Evolutionary conservation across 2,329 filamentous ascomycete species (phyloP).

Genomic region (Colletotrichum sp.): DNA sequence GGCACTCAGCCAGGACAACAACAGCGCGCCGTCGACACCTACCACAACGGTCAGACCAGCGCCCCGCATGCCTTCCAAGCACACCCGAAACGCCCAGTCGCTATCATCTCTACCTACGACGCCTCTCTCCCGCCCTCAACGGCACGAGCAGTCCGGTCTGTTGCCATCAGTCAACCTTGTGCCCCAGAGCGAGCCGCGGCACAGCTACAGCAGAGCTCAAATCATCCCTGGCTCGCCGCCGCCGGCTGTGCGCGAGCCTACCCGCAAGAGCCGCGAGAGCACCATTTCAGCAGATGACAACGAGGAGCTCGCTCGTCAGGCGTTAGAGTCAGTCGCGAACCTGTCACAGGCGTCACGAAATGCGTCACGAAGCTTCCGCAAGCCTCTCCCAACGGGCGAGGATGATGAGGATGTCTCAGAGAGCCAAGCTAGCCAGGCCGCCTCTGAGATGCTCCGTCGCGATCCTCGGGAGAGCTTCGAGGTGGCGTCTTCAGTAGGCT

Average conservation of each 20-base stretch:
- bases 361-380: conserved; percentile 12
- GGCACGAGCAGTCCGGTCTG: conserved; percentile 53
- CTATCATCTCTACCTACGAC: conserved; percentile 85
- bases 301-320: conserved; percentile 60
- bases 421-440: conserved; percentile 79
- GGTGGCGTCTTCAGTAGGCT: conserved; percentile 45
- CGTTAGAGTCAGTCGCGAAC: conserved; percentile 57
- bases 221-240: conserved; percentile 43
- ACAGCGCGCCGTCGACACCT: conserved; percentile 76
- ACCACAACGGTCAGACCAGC: conserved; percentile 48
- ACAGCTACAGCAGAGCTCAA: conserved; percentile 44
- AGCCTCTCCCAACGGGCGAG: conserved; percentile 23
- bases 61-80: conserved; percentile 59
- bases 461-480: conserved; percentile 59
- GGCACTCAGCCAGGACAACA: conserved; percentile 78
- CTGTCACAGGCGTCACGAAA: conserved; percentile 33
- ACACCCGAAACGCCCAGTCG: conserved; percentile 79
- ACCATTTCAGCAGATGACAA: conserved; percentile 76
- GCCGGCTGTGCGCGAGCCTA: conserved; percentile 52
- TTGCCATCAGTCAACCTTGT: conserved; percentile 68
- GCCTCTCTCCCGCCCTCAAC: conserved; percentile 58
- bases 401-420: conserved; percentile 69
- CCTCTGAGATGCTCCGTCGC: conserved; percentile 74
- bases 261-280: conserved; percentile 78
- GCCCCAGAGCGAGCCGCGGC: conserved; percentile 61